Percentiles rank a stretch among this genome's conserved stretches.
Conservation (phyloP, 2,329 filamentous ascomycete species). For the Capronia epimyces region DNA sequence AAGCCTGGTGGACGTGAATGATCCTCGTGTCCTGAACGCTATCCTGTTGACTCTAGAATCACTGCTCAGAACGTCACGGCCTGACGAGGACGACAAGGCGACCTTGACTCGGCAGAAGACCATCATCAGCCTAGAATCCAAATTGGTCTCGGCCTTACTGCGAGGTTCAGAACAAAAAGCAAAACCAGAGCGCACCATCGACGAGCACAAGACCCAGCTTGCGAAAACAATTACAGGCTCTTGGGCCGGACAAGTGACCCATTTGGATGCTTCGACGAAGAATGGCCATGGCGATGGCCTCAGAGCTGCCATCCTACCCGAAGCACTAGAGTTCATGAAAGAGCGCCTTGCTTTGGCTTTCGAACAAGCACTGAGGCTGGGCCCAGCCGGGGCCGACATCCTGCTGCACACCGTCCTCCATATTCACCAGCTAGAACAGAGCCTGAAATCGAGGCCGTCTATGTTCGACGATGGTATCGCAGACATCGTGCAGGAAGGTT, state of each 20-base stretch:
- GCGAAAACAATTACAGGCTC: not conserved
- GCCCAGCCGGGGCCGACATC: conserved; percentile 3
- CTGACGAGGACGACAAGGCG: conserved; percentile 14
- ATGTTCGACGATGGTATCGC: conserved; percentile 19
- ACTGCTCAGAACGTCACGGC: conserved; percentile 1
- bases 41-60: conserved; percentile 9
- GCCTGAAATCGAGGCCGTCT: not conserved
- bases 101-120: conserved; percentile 10
- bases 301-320: not conserved
- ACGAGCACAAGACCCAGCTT: not conserved
- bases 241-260: conserved; percentile 7
- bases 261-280: not conserved
- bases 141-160: conserved; percentile 10
- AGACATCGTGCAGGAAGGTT: conserved; percentile 36
- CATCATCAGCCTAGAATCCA: conserved; percentile 12
- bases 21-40: not conserved
- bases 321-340: conserved; percentile 12
- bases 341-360: conserved; percentile 16
- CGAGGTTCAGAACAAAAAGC: conserved; percentile 7
- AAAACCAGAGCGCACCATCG: not conserved
- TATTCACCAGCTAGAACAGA: conserved; percentile 3
- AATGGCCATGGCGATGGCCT: not conserved
- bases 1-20: conserved; percentile 11
- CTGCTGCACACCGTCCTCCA: conserved; percentile 6
- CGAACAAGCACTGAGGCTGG: conserved; percentile 21